phyloP scores from a whole-genome alignment of 768 basidiomycete species.

The Boletellus ananas region DNA sequence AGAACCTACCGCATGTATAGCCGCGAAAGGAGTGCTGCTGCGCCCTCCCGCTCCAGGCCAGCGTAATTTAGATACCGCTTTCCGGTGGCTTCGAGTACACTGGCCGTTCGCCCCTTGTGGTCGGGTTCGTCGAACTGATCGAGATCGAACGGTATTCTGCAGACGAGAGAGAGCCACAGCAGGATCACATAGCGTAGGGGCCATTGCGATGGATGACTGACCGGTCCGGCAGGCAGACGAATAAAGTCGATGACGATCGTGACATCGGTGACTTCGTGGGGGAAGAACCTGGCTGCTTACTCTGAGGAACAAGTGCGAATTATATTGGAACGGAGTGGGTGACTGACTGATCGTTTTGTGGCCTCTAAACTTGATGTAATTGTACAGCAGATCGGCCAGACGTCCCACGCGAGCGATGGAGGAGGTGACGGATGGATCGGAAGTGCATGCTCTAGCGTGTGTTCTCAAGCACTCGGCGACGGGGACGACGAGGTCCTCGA shows the following conservation, averaged over 20 bases:
- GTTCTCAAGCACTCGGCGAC: slow-evolving; percentile 61
- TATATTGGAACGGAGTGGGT: slow-evolving; percentile 2
- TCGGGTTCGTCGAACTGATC: slow-evolving; percentile 73
- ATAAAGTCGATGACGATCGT: slow-evolving; percentile 70
- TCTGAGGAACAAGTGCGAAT: slow-evolving; percentile 15
- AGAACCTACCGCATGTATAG: slow-evolving; percentile 69
- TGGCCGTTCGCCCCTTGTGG: slow-evolving; percentile 50
- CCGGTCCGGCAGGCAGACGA: slow-evolving; percentile 41
- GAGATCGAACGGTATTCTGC: slow-evolving; percentile 91
- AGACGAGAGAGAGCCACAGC: slow-evolving; percentile 91
- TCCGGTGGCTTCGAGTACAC: slow-evolving; percentile 53
- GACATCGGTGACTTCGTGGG: slow-evolving; percentile 84
- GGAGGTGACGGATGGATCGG: slow-evolving; percentile 20
- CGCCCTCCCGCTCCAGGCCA: slow-evolving; percentile 83
- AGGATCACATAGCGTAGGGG: slow-evolving; percentile 77
- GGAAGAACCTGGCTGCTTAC: slow-evolving; percentile 81
- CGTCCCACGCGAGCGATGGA: slow-evolving; percentile 44
- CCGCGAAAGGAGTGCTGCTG: slow-evolving; percentile 74
- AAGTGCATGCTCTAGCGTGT: slow-evolving; percentile 44
- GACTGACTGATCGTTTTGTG: slow-evolving; percentile 86
- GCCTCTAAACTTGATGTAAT: slow-evolving; percentile 83
- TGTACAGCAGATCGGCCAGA: slow-evolving; percentile 65
- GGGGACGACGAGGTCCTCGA: slow-evolving; percentile 76
- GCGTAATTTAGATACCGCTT: slow-evolving; percentile 57
- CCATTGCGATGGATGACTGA: slow-evolving; percentile 56